Evolutionary conservation across 768 basidiomycete species (phyloP), one percentile per base, ranked within the genome.

Genomic region (Trametes coccinea): DNA sequence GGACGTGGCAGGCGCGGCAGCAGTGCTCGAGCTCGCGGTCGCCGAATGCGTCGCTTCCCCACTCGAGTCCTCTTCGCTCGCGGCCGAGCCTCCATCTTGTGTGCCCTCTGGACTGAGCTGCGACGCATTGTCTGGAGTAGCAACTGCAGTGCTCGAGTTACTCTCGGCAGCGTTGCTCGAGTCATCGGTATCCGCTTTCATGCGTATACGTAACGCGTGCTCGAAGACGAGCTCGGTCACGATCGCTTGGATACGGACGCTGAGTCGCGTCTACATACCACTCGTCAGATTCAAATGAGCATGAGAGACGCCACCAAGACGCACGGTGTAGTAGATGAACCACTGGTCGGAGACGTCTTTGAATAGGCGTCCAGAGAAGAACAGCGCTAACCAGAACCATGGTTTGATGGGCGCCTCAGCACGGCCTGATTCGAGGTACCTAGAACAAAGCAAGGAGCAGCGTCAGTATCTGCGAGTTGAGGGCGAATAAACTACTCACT

Each of bases 141-240:
- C 13, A 33, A 43, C 39, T 14, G 48, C 17, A 7, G 34, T 37
- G 34, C 34, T 50, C 56, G 41, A 52, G 37, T 33, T 29, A 44
- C 34, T 5, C 33, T 37, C 11, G 9, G 34, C 34, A 11, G 6
- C 34, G 11, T 37, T 11, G 34, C 11, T 11, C 34, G 34, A 37
- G 34, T 37, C 34, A 11, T 5, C 0, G 11, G 34, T 37, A 5
- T 80, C 80, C 22, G 84, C 79, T 55, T 81, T 83, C 73, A 87
- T 76, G 33, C 88, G 80, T 46, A 90, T 84, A 34, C 85, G 80
- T 6, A 92, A 78, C 1, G 83, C 73, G 63, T 84, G 83, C 52
- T 82, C 78, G 68, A 84, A 84, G 30, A 84, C 69, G 14, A 84
- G 75, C 66, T 83, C 78, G 7, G 82, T 83, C 52, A 85, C 66